These are phyloP conservation scores for Discostella stelligeroides DNA, from an alignment of 108 stramenopile genomes.

Conservation along the genomic window DNA sequence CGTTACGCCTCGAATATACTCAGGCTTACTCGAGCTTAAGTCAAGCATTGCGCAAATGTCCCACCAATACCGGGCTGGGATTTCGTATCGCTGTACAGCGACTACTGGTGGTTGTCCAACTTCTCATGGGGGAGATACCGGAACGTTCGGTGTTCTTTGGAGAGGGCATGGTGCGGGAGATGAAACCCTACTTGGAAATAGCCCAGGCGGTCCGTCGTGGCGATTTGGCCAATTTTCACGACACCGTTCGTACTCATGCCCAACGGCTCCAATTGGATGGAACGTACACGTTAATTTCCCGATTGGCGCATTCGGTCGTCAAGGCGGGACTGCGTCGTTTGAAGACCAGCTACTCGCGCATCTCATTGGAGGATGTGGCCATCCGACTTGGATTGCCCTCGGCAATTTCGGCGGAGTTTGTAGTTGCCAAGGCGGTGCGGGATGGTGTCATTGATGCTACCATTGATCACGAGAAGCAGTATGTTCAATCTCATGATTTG, in stretches of 20 bases:
- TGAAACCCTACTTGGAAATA: conserved; percentile 92
- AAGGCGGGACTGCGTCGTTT: conserved; percentile 97
- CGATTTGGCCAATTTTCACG: conserved; percentile 86
- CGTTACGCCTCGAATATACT: conserved; percentile 95
- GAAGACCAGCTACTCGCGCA: conserved; percentile 73
- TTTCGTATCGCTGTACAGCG: conserved; percentile 90
- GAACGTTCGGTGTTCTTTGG: conserved; percentile 85
- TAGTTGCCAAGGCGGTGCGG: conserved; percentile 96
- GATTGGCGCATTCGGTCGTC: conserved; percentile 96
- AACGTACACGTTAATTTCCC: conserved; percentile 91
- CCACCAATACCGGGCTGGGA: conserved; percentile 90
- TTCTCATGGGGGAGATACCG: conserved; percentile 98
- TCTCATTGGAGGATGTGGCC: conserved; percentile 69
- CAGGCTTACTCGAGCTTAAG: conserved; percentile 90
- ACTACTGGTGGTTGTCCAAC: conserved; percentile 87
- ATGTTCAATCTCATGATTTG: conserved; percentile 90
- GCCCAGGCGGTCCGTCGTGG: conserved; percentile 96
- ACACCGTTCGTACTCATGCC: conserved; percentile 72
- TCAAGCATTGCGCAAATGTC: conserved; percentile 95
- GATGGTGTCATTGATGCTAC: conserved; percentile 99
- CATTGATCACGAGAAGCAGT: conserved; percentile 93
- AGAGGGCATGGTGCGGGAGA: conserved; percentile 75
- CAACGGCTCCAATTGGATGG: conserved; percentile 80
- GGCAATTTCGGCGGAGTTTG: conserved; percentile 92
- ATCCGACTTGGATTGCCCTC: conserved; percentile 83